Evolutionary conservation across 2,329 filamentous ascomycete genomes (phyloP), one percentile per base, ranked within the genome.

Genomic region (Herpotrichia juniperi): DNA sequence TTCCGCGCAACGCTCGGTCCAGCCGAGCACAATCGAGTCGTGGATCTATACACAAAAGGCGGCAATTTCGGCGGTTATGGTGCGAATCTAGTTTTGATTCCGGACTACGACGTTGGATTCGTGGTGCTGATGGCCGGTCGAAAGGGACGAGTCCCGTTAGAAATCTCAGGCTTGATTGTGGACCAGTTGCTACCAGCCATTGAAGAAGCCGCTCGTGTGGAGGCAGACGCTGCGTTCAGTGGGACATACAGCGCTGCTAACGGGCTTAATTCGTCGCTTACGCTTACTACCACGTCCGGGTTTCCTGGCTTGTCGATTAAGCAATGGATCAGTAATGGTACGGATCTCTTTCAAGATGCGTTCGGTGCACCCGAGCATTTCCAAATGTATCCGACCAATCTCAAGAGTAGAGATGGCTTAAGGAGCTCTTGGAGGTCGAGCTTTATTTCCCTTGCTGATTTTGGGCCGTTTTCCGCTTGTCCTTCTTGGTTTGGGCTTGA

Each of bases 31-130:
- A 51, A 50, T 3, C 28, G 28, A 8, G 42, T 66, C 5, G 58
- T 70, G 6, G 71, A 76, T 53, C 8, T 77, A 1, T 78, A 77
- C 53, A 74, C 73, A 22, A 79, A 81, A 59, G 59, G 68, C 2
- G 75, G 78, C 7, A 69, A 77, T 51, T 62, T 78, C 8, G 71
- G 74, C 22, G 55, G 60, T 30, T 79, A 78, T 51, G 69, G 68
- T 16, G 66, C 71, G 1, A 64, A 73, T 7, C 46, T 81, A 1
- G 70, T 70, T 1, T 60, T 81, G 5, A 54, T 80, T 3, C 78
- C 76, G 0, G 77, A 80, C 51, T 78, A 72, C 43, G 68, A 75
- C 43, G 62, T 77, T 12, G 77, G 78, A 0, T 75, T 79, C 50
- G 11, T 51, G 12, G 28, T n/a, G 32, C 16, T 48, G 8, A 30